Base-by-base conservation (phyloP, 495 filamentous ascomycete genomes). In the Penicillium ochrochloron region DNA sequence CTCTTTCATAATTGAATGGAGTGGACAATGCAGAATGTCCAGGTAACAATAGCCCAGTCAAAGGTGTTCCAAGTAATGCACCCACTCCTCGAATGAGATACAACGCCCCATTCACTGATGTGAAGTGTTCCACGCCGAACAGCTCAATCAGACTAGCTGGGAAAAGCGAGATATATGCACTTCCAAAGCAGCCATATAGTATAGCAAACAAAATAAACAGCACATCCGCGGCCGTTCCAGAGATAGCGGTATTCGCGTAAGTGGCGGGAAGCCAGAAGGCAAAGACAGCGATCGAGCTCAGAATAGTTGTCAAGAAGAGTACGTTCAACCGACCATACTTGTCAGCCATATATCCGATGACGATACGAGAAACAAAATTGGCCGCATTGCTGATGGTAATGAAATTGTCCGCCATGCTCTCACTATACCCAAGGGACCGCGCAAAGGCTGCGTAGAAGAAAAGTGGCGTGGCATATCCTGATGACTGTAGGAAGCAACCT, bases 51-150 rank as follows among this genome's bases (percentile, higher is more conserved):
- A 77, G 57, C 8, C 79, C 78, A 11, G 71, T 78, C 37, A 80
- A 64, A 2, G 84, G 85, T 41, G 80, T 83, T 5, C 85, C 84
- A 59, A 86, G 77, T 57, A 86, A 76, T 5, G 83, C 83, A 1
- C 83, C 84, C 17, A 83, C 66, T 3, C 84, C 85, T 52, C 83
- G 73, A n/a, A 87, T 75, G 19, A 87, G 81, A 58, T 85, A 82
- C 29, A 88, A 76, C 29, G 85, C 85, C 0, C 83, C 82, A 63
- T 86, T 88, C 1, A 88, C 84, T 2, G 82, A 83, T 0, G 84
- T 84, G 62, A 85, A 88, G 23, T 83, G 79, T 61, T 83, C 78
- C 15, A 86, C 84, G 2, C 84, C 83, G 65, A 87, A 88, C 11
- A 88, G 76, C 62, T 88, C 85, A 35, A 82, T 81, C 53, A 85